phyloP scores from a whole-genome alignment of 352 stramenopile genomes.

The Thraustotheca clavata region DNA sequence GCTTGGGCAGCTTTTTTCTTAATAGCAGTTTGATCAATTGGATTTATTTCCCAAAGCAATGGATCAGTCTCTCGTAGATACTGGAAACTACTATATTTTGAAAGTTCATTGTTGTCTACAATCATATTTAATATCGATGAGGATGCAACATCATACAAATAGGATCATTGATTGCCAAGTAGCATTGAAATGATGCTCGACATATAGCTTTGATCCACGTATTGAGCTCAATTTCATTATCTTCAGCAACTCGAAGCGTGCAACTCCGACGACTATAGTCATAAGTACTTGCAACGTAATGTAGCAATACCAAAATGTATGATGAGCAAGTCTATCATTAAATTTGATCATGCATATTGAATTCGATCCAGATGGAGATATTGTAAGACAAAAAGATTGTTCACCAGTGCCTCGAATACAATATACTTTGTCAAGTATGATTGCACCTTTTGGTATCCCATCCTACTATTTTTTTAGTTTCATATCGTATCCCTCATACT shows the following conservation, averaged over 20 bases:
- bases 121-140: constrained; percentile 1
- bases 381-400: constrained; percentile 56
- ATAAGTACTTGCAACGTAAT: constrained; percentile 31
- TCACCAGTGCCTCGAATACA: constrained; percentile 49
- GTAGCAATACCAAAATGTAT: constrained; percentile 38
- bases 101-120: constrained; percentile 18
- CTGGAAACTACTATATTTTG: constrained; percentile 65
- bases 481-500: neutral
- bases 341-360: constrained; percentile 70
- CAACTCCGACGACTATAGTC: constrained; percentile 28
- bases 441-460: constrained; percentile 58
- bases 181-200: constrained; percentile 61
- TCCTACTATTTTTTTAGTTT: constrained; percentile 23
- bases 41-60: constrained; percentile 75
- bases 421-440: constrained; percentile 59
- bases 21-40: constrained; percentile 63
- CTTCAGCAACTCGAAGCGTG: constrained; percentile 47
- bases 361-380: constrained; percentile 49
- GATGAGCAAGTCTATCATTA: constrained; percentile 50
- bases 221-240: constrained; percentile 41
- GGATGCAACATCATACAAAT: neutral
- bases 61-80: constrained; percentile 74
- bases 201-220: constrained; percentile 59
- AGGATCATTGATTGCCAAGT: constrained; percentile 25
- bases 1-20: constrained; percentile 53